phyloP scores from a whole-genome alignment of 1,284 basidiomycete species.

The Gomphus sp. region DNA sequence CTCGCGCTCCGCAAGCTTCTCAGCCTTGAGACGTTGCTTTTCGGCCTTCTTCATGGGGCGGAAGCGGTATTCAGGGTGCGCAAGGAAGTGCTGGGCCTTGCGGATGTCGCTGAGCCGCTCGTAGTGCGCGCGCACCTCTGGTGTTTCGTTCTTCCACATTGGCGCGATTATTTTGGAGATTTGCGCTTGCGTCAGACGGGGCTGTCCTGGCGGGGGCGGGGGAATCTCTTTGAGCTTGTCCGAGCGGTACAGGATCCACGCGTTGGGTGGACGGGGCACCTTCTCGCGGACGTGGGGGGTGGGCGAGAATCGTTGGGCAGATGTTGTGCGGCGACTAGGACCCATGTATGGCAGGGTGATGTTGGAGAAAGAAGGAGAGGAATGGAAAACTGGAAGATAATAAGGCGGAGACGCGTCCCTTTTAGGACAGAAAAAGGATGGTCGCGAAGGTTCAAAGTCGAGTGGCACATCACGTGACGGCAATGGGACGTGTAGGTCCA shows the following conservation, averaged over 20 bases:
- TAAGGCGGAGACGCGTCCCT: not conserved
- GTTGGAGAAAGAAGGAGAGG: not conserved
- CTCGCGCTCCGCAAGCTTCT: constrained; percentile 28
- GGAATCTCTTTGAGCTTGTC: constrained; percentile 42
- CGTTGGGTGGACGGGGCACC: constrained; percentile 74
- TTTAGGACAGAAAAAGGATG: not conserved
- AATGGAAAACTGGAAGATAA: not conserved
- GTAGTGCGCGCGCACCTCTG: constrained; percentile 47
- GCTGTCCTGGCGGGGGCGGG: constrained; percentile 24
- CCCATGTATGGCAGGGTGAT: not conserved
- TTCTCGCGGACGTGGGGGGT: constrained; percentile 15
- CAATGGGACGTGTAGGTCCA: constrained; percentile 8
- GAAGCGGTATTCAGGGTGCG: constrained; percentile 70
- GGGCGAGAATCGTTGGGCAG: not conserved
- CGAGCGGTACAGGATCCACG: constrained; percentile 88
- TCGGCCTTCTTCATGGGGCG: constrained; percentile 60
- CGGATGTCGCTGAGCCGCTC: constrained; percentile 59
- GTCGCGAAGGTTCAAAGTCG: not conserved
- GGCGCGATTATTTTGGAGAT: constrained; percentile 63
- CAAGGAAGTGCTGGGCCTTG: constrained; percentile 55
- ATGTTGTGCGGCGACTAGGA: not conserved
- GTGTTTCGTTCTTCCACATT: constrained; percentile 60
- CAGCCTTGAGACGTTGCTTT: constrained; percentile 40
- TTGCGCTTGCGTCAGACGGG: constrained; percentile 50
- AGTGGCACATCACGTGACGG: not conserved